Base-by-base conservation (phyloP, 257 asterid species). In the Agastache rugosa region DNA sequence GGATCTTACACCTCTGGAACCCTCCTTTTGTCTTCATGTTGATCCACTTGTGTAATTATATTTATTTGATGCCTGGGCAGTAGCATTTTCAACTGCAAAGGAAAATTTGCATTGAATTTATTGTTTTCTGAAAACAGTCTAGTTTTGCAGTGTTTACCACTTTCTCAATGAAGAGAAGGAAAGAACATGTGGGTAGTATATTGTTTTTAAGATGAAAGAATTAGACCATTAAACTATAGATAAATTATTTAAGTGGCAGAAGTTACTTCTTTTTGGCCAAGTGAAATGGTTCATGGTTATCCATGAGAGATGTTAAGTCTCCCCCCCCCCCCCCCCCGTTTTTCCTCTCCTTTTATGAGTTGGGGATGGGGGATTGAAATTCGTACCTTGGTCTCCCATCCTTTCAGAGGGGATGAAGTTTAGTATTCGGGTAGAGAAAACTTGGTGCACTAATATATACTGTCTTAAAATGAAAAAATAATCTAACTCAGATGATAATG, bases 371-470 rank as follows among this genome's bases (percentile, higher is more conserved):
- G 37, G 19, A 14, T 53, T 53, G 59, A 14, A 14, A 11, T 56
- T 55, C 9, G 6, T 23, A 23, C 10, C 16, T 20, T 27, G 16
- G 63, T 23, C 9, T 10, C 63, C 22, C 61, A 19, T 5, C 61
- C 8, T 20, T 54, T 3, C 61, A 19, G 23, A 16, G 9, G 20
- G 1, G 51, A 41, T 15, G n/a, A 44, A 44, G 51, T 44, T 48
- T 22, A 5, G 17, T 17, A 16, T 48, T 44, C 34, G 14, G 11
- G 6, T 44, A 20, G 63, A 55, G 34, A 66, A 35, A 45, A 31
- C 45, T 11, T 59, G 75, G 23, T 75, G 70, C 54, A 56, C 17
- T 59, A 23, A 56, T 44, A 3, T 55, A 42, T 19, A 59, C 35
- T 14, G 6, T 17, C 55, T 37, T 76, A 15, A 4, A 37, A 1